Base-by-base conservation (phyloP, 1,284 basidiomycete genomes). In the Microbotryum scabiosae region DNA sequence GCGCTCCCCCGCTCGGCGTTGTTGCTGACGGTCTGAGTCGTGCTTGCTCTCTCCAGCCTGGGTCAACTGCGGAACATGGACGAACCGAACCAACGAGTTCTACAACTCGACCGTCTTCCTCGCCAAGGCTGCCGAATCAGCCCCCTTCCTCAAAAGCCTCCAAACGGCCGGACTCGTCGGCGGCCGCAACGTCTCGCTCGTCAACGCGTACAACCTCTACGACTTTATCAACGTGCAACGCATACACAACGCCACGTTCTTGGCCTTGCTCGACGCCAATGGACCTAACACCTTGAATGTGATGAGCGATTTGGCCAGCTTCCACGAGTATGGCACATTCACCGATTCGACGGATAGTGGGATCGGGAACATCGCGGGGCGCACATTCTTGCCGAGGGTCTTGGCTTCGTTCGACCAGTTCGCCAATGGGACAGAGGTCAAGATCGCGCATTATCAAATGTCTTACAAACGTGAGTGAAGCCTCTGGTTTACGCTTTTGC, bases 291-390 rank as follows among this genome's bases (percentile, higher is more conserved):
- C 57, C 1, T 45, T 68, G 3, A 32, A 60, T 0, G 57, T 23
- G 3, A 57, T 56, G 7, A 46, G 56, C 3, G 57, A 62, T 28
- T 56, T 64, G 9, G 67, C 67, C 14, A 61, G 58, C 78, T 86
- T 80, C 78, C 88, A 90, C 75, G 86, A 91, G 74, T 78, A 81
- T 62, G 82, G 81, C n/a, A 74, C 88, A 67, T 91, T 90, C 77
- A 83, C 84, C 12, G 83, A 84, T 66, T 67, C 78, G 2, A 75
- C 81, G 5, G 79, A 82, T 43, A 78, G 75, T 53, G 84, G 85
- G 54, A 80, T 91, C 70, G 87, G 86, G 30, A 90, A 90, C 78
- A 82, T 91, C 71, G 86, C 89, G 65, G 87, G 86, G 36, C 84
- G 86, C 64, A 87, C 86, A 43, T 78, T 88, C 63, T 78, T 90